phyloP scores from a whole-genome alignment of 768 basidiomycete species.

The Phylloporus scabripes region DNA sequence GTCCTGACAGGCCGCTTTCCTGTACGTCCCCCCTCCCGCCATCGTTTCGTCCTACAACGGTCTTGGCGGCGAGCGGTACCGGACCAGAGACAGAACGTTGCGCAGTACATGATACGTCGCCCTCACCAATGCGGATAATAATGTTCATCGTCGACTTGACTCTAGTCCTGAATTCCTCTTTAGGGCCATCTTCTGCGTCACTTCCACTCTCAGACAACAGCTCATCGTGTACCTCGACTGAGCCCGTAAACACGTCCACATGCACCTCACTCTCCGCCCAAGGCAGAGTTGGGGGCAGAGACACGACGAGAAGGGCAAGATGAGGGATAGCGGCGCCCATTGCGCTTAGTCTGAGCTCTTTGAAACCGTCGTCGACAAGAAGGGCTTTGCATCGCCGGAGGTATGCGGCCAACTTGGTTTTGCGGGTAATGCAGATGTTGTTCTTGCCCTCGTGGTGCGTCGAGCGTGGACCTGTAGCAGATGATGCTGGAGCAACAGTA shows the following conservation, averaged over 20 bases:
- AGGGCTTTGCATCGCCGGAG: constrained; percentile 72
- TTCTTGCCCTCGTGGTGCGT: constrained; percentile 78
- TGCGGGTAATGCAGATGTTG: constrained; percentile 73
- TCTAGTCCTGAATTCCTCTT: constrained; percentile 53
- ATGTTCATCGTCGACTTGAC: constrained; percentile 66
- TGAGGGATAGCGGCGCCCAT: constrained; percentile 91
- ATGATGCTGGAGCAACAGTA: constrained; percentile 66
- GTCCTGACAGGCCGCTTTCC: constrained; percentile 11
- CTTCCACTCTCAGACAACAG: constrained; percentile 38
- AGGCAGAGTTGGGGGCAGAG: constrained; percentile 69
- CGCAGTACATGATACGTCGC: constrained; percentile 33
- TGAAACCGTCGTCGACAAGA: constrained; percentile 73
- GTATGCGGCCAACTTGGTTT: constrained; percentile 65
- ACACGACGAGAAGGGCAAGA: constrained; percentile 61
- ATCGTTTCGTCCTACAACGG: constrained; percentile 3
- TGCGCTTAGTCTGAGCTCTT: constrained; percentile 67
- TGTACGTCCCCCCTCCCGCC: constrained; percentile 7
- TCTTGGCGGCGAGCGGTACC: constrained; percentile 3
- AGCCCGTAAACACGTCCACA: constrained; percentile 60
- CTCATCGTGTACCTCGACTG: constrained; percentile 74
- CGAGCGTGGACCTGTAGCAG: constrained; percentile 76
- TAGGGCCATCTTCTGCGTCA: constrained; percentile 57
- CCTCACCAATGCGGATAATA: constrained; percentile 57
- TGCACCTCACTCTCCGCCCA: constrained; percentile 58
- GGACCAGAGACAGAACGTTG: neutral